Evolutionary conservation across 164 flowering plant genomes (phyloP), one percentile per base, ranked within the genome.

Genomic region (Chloranthus sessilifolius): DNA sequence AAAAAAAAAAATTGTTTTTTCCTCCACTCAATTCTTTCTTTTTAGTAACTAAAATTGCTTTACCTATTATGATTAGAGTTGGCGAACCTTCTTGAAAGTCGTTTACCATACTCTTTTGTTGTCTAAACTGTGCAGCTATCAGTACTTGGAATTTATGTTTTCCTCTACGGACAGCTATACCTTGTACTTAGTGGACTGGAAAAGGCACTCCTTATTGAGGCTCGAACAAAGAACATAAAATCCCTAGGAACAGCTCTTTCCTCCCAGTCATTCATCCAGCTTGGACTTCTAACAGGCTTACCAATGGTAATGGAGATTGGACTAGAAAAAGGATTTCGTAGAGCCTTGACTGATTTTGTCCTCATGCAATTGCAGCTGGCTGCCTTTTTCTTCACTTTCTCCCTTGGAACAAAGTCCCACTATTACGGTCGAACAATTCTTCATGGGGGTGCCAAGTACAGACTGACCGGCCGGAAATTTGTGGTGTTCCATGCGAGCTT

Each of bases 291-390:
- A 49, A 86, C 95, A 3, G 97, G 95, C 45, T 71, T 88, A 50
- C 97, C 97, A 26, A 88, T 92, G 95, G 80, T 88, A 42, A 88
- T 92, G 81, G 97, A 92, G 66, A 78, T 92, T 53, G 89, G 83
- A 47, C 83, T 92, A 17, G 94, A 92, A 64, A 84, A 67, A 64
- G 99, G 99, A 37, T 86, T 92, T 55, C 78, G 79, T n/a, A 67
- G 69, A 8, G 95, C 96, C 41, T 52, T 84, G 20, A 77, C 78
- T 65, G 95, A 88, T 55, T 86, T 92, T 56, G 60, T 92, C 49
- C 83, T 86, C 61, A 88, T 92, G 97, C 99, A 92, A 62, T 62
- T 92, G 28, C 96, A 92, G 67, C 69, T 92, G 21, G 94, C 97
- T 50, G 64, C 96, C 68, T 83, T 88, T 52, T 92, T 92, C 76